These are phyloP conservation scores for Thermomyces lanuginosus DNA, from an alignment of 2,329 filamentous ascomycete species.

Conservation along the genomic window DNA sequence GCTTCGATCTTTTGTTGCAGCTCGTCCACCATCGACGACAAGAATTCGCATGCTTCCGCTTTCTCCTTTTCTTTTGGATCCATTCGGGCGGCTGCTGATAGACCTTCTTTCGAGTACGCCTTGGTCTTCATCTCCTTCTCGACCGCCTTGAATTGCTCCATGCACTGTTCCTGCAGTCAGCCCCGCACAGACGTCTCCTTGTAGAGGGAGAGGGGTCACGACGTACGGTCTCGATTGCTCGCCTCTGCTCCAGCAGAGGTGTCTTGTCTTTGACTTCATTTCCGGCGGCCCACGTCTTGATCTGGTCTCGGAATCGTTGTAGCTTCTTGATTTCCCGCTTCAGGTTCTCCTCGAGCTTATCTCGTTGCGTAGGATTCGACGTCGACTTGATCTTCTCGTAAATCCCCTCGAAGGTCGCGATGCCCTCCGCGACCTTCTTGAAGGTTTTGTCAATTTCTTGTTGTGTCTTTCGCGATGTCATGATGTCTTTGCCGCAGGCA, in stretches of 20 bases:
- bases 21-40: conserved; percentile 75
- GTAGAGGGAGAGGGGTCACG: too few relatives aligned
- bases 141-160: conserved; percentile 99
- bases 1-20: conserved; percentile 86
- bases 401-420: conserved; percentile 79
- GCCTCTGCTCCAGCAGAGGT: conserved; percentile 80
- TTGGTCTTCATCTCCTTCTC: conserved; percentile 99
- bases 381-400: conserved; percentile 96
- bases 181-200: conserved; percentile 2
- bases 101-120: conserved; percentile 93
- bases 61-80: conserved; percentile 98
- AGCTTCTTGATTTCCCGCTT: conserved; percentile 99
- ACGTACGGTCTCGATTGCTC: conserved; percentile 84
- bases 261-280: conserved; percentile 99
- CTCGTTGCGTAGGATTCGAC: conserved; percentile 85
- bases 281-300: conserved; percentile 97
- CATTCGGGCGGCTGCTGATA: conserved; percentile 78
- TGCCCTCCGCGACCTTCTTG: conserved; percentile 92
- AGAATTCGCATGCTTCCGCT: conserved; percentile 70
- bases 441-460: conserved; percentile 99
- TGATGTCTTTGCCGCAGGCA: too few relatives aligned
- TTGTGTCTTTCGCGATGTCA: conserved; percentile 91
- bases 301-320: conserved; percentile 90
- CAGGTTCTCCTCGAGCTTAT: conserved; percentile 93
- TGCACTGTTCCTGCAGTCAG: conserved; percentile 33